These are phyloP conservation scores for Diaporthe nobilis DNA, from an alignment of 2,329 filamentous ascomycete genomes.

Conservation along the genomic window DNA sequence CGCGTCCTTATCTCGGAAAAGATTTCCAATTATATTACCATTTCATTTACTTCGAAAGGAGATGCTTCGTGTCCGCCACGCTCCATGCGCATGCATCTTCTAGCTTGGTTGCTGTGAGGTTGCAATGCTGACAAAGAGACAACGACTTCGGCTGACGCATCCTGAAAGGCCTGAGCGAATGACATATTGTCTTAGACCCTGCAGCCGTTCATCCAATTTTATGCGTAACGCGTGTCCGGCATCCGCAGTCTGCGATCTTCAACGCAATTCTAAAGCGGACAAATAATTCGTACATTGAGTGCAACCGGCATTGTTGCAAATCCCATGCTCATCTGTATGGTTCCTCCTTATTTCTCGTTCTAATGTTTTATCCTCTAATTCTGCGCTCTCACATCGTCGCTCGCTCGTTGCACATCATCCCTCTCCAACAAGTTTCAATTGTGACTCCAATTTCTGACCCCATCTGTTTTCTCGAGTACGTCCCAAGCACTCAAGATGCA, in stretches of 20 bases:
- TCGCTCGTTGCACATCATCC: background rate
- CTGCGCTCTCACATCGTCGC: background rate
- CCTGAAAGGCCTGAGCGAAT: constrained; percentile 8
- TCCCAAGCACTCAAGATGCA: background rate
- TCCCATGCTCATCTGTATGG: background rate
- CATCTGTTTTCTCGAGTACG: background rate
- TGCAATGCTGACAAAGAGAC: constrained; percentile 3
- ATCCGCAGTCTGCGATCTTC: background rate
- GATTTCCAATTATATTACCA: background rate
- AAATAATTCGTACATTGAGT: background rate
- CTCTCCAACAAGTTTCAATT: background rate
- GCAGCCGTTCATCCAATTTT: constrained; percentile 8
- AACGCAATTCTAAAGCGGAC: background rate
- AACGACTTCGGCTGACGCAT: constrained; percentile 9
- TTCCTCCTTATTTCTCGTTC: background rate
- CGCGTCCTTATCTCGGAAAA: background rate
- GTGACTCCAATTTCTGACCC: background rate
- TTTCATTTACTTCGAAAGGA: background rate
- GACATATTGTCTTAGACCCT: background rate
- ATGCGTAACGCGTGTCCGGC: constrained; percentile 10
- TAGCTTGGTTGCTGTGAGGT: background rate
- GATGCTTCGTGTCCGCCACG: background rate
- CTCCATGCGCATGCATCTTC: background rate
- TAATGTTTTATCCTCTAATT: background rate
- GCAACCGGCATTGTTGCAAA: background rate